Percentiles rank a stretch among this genome's conserved stretches.
phyloP scores from a whole-genome alignment of 2,329 filamentous ascomycete species.

The Stagonosporopsis chrysanthemi region DNA sequence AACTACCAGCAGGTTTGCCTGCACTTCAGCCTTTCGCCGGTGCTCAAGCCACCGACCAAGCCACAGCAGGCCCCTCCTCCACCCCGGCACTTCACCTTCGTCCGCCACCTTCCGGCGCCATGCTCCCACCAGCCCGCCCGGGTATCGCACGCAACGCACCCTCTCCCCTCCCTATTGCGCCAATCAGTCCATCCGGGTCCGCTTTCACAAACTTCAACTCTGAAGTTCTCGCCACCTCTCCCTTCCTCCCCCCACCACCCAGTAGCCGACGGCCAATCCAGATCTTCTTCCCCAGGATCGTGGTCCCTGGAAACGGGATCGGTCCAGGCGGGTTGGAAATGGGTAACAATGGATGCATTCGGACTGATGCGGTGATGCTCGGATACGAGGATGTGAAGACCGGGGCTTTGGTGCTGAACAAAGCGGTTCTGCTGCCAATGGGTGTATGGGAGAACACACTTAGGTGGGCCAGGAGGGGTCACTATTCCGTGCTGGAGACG shows the following conservation, averaged over 20 bases:
- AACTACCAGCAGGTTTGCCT: not conserved
- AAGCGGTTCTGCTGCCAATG: constrained; percentile 37
- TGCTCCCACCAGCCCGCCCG: constrained; percentile 8
- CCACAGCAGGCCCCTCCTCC: not conserved
- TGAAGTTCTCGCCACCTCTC: constrained; percentile 23
- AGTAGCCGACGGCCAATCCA: constrained; percentile 31
- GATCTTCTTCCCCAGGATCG: constrained; percentile 38
- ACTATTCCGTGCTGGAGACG: constrained; percentile 32
- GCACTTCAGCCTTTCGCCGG: not conserved
- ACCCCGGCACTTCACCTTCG: not conserved
- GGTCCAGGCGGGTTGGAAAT: not conserved
- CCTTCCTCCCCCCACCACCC: constrained; percentile 15
- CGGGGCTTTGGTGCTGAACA: constrained; percentile 21
- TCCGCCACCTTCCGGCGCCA: not conserved
- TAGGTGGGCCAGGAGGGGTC: constrained; percentile 18
- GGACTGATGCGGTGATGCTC: constrained; percentile 42
- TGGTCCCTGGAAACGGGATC: constrained; percentile 21
- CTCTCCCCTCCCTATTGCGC: constrained; percentile 8
- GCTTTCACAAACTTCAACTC: constrained; percentile 20
- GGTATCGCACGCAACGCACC: constrained; percentile 27
- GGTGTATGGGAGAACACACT: constrained; percentile 31
- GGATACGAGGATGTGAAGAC: constrained; percentile 27
- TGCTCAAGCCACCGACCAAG: too few relatives aligned
- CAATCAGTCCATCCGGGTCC: constrained; percentile 2
- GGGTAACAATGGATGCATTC: constrained; percentile 14